Conservation (phyloP, 78 protist species). For the Isochrysis galbana region DNA sequence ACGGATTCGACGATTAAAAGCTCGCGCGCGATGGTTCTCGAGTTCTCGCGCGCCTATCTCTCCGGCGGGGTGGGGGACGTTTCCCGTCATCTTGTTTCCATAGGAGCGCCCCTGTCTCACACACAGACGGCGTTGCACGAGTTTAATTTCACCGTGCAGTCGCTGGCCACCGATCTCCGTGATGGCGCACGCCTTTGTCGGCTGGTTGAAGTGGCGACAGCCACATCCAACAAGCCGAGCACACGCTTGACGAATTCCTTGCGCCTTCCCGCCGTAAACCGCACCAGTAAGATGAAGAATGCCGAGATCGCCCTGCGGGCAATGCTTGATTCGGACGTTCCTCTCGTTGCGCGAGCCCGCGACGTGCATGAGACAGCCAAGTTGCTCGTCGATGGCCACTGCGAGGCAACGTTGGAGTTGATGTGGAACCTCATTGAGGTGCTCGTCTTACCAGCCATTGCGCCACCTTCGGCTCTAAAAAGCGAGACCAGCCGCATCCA, state of each 20-base stretch:
- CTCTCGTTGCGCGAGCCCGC: not conserved
- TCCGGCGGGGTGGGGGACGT: slow-evolving; percentile 20
- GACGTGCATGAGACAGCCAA: not conserved
- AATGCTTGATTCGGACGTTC: not conserved
- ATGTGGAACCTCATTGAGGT: not conserved
- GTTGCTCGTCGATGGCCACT: not conserved
- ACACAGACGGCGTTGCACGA: slow-evolving; percentile 11
- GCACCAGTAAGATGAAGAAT: not conserved
- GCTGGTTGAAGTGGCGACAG: not conserved
- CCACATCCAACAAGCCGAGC: not conserved
- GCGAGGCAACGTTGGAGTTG: not conserved
- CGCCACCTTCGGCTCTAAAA: not conserved
- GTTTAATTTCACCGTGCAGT: not conserved
- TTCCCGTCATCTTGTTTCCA: not conserved
- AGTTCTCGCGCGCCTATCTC: not conserved
- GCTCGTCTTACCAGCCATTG: not conserved
- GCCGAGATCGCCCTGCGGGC: not conserved
- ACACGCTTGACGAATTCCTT: not conserved
- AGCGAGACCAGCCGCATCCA: not conserved
- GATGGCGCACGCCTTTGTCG: slow-evolving; percentile 13
- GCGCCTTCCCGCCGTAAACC: not conserved
- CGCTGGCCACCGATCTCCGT: not conserved
- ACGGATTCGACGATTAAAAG: not conserved
- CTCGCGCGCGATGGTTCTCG: not conserved
- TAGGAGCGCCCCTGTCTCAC: not conserved